Percentiles rank a stretch among this genome's conserved stretches.
Conservation (phyloP, 164 flowering plant species). For the Nymphaea colorata region DNA sequence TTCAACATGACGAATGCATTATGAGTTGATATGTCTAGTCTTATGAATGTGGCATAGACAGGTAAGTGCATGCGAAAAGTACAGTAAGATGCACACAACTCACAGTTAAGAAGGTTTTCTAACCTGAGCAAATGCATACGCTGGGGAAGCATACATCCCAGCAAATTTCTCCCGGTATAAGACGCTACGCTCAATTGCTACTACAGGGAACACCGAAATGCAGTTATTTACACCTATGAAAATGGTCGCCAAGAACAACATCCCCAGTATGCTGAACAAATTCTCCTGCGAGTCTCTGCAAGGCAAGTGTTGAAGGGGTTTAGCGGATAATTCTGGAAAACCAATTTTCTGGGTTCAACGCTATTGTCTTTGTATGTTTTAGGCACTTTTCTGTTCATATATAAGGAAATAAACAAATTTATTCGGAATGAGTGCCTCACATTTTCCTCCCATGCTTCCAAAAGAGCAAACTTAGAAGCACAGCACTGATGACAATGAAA, state of each 20-base stretch:
- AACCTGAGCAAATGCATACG: slow-evolving; percentile 68
- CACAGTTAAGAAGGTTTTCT: no score
- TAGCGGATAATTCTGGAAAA: background rate
- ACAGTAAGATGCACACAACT: no score
- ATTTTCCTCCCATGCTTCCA: slow-evolving; percentile 44
- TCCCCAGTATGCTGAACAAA: slow-evolving; percentile 42
- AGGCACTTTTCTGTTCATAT: background rate
- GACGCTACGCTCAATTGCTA: slow-evolving; percentile 44
- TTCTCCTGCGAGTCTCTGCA: slow-evolving; percentile 40
- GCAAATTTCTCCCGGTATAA: slow-evolving; percentile 61
- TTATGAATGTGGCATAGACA: background rate
- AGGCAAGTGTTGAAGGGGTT: background rate
- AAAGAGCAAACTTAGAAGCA: slow-evolving; percentile 32
- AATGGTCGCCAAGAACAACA: slow-evolving; percentile 29
- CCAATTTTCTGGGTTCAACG: background rate
- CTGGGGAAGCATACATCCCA: slow-evolving; percentile 68
- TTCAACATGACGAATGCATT: background rate
- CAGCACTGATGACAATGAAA: slow-evolving; percentile 16
- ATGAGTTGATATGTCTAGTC: background rate
- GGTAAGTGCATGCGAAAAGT: background rate
- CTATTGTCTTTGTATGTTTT: background rate
- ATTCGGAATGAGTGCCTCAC: slow-evolving; percentile 18
- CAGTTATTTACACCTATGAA: slow-evolving; percentile 54
- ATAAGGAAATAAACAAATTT: background rate
- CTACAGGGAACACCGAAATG: slow-evolving; percentile 35